Conservation (phyloP, 2,329 filamentous ascomycete species). For the Stagonosporopsis tanaceti region DNA sequence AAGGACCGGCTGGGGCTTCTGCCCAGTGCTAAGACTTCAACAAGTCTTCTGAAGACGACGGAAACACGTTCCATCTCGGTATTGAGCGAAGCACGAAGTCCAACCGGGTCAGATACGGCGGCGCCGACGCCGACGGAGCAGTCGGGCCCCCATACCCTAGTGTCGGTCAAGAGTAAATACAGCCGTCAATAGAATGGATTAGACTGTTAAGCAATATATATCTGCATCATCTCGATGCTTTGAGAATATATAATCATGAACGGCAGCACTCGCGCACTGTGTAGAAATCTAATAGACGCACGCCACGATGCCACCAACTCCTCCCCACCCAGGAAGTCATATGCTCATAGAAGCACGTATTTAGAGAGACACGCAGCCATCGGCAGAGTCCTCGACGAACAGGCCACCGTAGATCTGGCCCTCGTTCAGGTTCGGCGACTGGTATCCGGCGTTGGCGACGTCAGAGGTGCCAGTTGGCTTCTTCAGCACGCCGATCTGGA, state of each 20-base stretch:
- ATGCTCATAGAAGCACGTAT: background rate
- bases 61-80: background rate
- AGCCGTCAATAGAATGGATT: background rate
- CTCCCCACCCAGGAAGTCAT: no score
- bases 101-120: background rate
- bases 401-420: slow-evolving; percentile 51
- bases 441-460: slow-evolving; percentile 50
- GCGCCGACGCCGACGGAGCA: background rate
- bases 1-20: background rate
- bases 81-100: background rate
- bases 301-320: background rate
- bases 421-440: slow-evolving; percentile 46
- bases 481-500: slow-evolving; percentile 69
- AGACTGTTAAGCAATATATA: background rate
- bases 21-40: background rate
- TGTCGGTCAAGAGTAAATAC: slow-evolving; percentile 3
- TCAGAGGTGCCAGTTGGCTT: slow-evolving; percentile 61
- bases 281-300: background rate
- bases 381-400: slow-evolving; percentile 49
- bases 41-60: background rate
- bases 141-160: background rate
- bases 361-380: slow-evolving; percentile 46
- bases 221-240: background rate
- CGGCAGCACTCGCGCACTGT: background rate
- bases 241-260: background rate